phyloP scores from a whole-genome alignment of 2,329 filamentous ascomycete species.

The Alternaria alternata region DNA sequence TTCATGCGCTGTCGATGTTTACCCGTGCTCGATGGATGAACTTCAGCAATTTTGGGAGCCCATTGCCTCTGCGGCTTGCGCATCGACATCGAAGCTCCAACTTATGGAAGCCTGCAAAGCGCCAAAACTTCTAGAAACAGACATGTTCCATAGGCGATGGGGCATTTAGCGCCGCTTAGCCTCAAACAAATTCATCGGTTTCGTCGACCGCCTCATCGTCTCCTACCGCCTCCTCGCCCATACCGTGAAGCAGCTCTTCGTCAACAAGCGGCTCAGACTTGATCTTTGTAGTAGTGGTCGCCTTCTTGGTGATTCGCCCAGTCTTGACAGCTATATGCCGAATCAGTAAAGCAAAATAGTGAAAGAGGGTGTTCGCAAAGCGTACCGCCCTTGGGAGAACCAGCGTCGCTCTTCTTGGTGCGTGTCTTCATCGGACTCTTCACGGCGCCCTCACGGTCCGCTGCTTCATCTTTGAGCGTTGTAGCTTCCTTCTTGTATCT shows the following conservation, averaged over 20 bases:
- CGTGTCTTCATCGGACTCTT: constrained; percentile 8
- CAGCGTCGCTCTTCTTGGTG: constrained; percentile 6
- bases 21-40: neutral
- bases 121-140: too few species aligned
- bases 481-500: constrained; percentile 54
- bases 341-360: neutral
- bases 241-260: neutral
- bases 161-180: too few species aligned
- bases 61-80: neutral
- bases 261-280: constrained; percentile 12
- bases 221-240: neutral
- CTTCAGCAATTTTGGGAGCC: neutral
- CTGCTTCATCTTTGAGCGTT: constrained; percentile 35
- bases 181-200: neutral
- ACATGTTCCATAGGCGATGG: too few species aligned
- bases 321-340: constrained; percentile 2
- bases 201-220: neutral
- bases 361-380: neutral
- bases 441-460: neutral
- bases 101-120: neutral
- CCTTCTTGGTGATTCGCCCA: constrained; percentile 29
- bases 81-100: neutral
- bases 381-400: constrained; percentile 1
- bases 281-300: constrained; percentile 6
- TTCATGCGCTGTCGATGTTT: neutral